Evolutionary conservation across 208 protist species (phyloP).

Genomic region (Leishmania lainsoni): DNA sequence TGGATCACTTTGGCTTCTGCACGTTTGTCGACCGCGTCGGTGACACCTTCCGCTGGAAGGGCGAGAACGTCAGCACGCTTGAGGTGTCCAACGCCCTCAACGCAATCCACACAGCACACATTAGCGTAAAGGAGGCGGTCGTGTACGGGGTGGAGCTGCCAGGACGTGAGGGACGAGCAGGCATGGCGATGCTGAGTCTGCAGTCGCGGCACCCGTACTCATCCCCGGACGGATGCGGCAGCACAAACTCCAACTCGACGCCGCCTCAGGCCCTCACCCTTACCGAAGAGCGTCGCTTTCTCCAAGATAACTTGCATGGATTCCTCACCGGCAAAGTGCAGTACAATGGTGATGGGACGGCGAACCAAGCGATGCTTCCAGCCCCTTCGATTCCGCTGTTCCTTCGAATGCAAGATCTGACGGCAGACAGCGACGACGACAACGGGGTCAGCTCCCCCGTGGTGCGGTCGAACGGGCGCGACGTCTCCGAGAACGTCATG

Average conservation of each 20-base stretch:
- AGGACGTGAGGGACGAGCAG: conserved; percentile 54
- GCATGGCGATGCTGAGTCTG: conserved; percentile 66
- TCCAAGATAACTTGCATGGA: conserved; percentile 50
- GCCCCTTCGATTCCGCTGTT: conserved; percentile 53
- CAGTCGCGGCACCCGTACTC: conserved; percentile 5
- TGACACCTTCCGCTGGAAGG: conserved; percentile 85
- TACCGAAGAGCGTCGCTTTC: conserved; percentile 41
- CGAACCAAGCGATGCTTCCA: conserved; percentile 34
- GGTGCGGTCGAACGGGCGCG: no score
- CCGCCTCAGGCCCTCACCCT: conserved; percentile 14
- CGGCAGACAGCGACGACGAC: neutral
- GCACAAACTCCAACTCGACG: neutral
- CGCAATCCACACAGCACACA: conserved; percentile 22
- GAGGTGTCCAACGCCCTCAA: conserved; percentile 66
- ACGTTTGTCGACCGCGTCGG: conserved; percentile 81
- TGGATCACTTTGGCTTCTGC: conserved; percentile 62
- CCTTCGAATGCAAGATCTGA: conserved; percentile 39
- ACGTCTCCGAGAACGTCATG: conserved; percentile 6
- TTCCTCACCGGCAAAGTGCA: conserved; percentile 26
- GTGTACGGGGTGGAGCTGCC: conserved; percentile 74
- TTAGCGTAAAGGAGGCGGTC: conserved; percentile 53
- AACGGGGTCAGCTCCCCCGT: neutral
- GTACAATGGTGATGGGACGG: conserved; percentile 25
- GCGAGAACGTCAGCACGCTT: conserved; percentile 81
- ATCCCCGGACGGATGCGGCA: neutral